Conservation (phyloP, 2,329 filamentous ascomycete genomes). For the Fusarium goolgardi region DNA sequence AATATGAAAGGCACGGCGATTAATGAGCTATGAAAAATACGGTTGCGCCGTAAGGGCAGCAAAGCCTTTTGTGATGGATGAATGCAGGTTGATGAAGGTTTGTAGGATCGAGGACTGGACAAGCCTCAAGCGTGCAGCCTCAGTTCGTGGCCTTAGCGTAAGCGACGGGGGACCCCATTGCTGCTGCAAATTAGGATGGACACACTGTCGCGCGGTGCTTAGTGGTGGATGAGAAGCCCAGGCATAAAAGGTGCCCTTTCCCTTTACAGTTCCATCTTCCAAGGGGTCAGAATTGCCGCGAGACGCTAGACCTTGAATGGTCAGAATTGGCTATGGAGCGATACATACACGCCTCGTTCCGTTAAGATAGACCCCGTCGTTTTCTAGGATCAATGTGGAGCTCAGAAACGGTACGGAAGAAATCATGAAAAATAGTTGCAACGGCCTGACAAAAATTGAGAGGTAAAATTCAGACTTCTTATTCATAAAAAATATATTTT, state of each 20-base stretch:
- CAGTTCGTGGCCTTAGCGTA: slow-evolving; percentile 19
- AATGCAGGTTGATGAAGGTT: slow-evolving; percentile 36
- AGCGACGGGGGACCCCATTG: slow-evolving; percentile 15
- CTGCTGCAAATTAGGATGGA: slow-evolving; percentile 39
- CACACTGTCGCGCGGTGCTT: slow-evolving; percentile 39
- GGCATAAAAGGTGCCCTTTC: slow-evolving; percentile 11
- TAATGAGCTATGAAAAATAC: slow-evolving; percentile 12
- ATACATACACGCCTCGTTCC: slow-evolving; percentile 38
- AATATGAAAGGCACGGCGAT: slow-evolving; percentile 8
- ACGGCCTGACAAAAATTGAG: background rate
- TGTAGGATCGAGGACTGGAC: slow-evolving; percentile 28
- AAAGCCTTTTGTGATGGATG: slow-evolving; percentile 32
- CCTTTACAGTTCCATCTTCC: background rate
- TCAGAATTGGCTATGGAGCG: slow-evolving; percentile 5
- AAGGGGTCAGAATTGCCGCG: slow-evolving; percentile 33
- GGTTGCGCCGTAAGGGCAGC: slow-evolving; percentile 29
- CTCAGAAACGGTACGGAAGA: slow-evolving; percentile 31
- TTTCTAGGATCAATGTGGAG: slow-evolving; percentile 34
- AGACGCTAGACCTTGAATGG: slow-evolving; percentile 36
- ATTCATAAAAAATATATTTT: background rate
- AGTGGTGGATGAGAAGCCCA: slow-evolving; percentile 16
- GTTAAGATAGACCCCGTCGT: slow-evolving; percentile 20
- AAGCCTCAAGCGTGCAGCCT: slow-evolving; percentile 26
- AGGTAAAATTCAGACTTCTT: background rate
- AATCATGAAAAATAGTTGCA: slow-evolving; percentile 33